Conservation (phyloP, 805 yeast genomes). For the Starmerella sirachaensis region DNA sequence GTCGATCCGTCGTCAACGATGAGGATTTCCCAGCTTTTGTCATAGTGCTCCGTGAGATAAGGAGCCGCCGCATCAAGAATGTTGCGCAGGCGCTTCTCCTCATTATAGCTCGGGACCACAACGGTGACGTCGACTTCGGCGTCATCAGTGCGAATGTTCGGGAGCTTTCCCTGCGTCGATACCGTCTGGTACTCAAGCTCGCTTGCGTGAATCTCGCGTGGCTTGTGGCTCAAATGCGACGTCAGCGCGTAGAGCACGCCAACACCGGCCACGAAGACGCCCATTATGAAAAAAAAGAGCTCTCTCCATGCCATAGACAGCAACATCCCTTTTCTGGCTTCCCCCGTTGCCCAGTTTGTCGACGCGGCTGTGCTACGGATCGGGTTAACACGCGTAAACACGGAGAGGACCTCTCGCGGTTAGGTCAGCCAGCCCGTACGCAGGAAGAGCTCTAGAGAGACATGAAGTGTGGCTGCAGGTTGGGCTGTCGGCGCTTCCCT, state of each 20-base stretch:
- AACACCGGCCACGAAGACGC: background rate
- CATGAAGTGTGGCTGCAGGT: too few relatives aligned
- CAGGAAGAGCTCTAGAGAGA: too few relatives aligned
- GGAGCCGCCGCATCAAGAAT: slow-evolving; percentile 33
- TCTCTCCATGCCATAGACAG: too few relatives aligned
- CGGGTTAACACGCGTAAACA: too few relatives aligned
- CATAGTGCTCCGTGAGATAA: slow-evolving; percentile 35
- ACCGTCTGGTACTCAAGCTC: slow-evolving; percentile 12
- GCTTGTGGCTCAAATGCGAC: slow-evolving; percentile 13
- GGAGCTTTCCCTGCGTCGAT: slow-evolving; percentile 7
- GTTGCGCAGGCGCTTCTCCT: slow-evolving; percentile 52
- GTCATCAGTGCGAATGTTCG: slow-evolving; percentile 20
- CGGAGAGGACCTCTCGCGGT: too few relatives aligned
- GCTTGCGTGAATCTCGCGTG: slow-evolving; percentile 8
- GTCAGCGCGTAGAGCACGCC: slow-evolving; percentile 3
- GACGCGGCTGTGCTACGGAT: too few relatives aligned
- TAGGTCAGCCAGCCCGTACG: too few relatives aligned
- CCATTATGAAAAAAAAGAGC: too few relatives aligned
- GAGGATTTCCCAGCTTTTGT: slow-evolving; percentile 53
- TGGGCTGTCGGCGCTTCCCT: too few relatives aligned
- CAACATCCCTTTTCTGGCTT: too few relatives aligned
- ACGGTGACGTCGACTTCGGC: slow-evolving; percentile 48
- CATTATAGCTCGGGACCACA: slow-evolving; percentile 91
- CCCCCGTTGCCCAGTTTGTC: too few relatives aligned
- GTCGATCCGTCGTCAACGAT: slow-evolving; percentile 86